phyloP scores from a whole-genome alignment of 345 rosid genomes.

The thale cress (Arabidopsis thaliana) region DNA sequence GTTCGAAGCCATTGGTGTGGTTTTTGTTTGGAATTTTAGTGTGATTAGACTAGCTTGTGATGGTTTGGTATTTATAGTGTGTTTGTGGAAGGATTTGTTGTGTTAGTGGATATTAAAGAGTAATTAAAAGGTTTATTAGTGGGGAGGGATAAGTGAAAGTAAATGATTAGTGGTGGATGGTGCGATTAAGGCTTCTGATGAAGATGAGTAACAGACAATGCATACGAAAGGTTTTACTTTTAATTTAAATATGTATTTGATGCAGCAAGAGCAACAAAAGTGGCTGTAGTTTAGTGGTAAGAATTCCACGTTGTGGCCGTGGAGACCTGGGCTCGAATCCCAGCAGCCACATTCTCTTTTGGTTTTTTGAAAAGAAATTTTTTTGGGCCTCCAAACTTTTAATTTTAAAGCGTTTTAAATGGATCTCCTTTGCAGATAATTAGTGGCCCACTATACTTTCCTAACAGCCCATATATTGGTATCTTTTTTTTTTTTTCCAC shows the following conservation, averaged over 20 bases:
- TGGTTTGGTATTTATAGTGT: conserved; percentile 23
- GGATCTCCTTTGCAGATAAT: background rate
- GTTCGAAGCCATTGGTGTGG: conserved; percentile 38
- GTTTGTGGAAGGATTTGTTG: background rate
- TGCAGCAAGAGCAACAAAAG: accelerated
- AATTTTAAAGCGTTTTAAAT: background rate
- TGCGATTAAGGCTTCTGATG: conserved; percentile 23
- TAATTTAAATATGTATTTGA: accelerated
- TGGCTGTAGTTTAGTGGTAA: conserved; percentile 88
- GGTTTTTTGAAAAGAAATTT: too few relatives aligned
- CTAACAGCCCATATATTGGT: background rate
- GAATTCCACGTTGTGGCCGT: conserved; percentile 93
- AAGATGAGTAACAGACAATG: background rate
- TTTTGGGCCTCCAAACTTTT: background rate
- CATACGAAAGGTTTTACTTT: background rate
- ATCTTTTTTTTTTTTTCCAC: background rate
- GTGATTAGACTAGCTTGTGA: conserved; percentile 12
- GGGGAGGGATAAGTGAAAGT: conserved; percentile 10
- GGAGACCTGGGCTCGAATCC: conserved; percentile 93
- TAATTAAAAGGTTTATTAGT: conserved; percentile 21
- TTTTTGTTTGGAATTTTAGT: background rate
- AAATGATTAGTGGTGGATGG: conserved; percentile 16
- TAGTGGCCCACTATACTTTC: background rate
- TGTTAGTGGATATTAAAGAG: conserved; percentile 10
- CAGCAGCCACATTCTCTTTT: conserved; percentile 62